Evolutionary conservation across 2,329 filamentous ascomycete genomes (phyloP).

Genomic region (Talaromyces piceae): DNA sequence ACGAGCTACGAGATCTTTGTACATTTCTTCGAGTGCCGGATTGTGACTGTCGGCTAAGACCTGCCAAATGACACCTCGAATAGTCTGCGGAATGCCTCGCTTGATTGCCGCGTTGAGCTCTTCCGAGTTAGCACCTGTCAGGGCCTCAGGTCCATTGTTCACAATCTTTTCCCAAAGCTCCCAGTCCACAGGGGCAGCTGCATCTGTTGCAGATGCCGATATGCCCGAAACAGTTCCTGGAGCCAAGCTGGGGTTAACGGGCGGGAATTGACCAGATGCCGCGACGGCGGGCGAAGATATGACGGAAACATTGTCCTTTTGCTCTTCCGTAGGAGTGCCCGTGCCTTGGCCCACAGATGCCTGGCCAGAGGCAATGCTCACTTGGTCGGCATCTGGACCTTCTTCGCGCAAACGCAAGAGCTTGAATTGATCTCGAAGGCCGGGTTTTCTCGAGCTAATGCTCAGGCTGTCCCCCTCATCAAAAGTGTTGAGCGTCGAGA

Average conservation of each 20-base stretch:
- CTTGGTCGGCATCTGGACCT: conserved; percentile 52
- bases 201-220: conserved; percentile 60
- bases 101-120: conserved; percentile 88
- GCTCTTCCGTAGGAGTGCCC: conserved; percentile 44
- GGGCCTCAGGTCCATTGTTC: conserved; percentile 83
- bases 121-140: conserved; percentile 78
- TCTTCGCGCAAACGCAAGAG: conserved; percentile 68
- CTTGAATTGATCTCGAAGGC: conserved; percentile 72
- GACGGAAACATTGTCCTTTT: conserved; percentile 32
- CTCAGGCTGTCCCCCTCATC: conserved; percentile 53
- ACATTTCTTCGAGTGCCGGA: conserved; percentile 79
- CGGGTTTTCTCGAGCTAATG: conserved; percentile 45
- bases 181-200: conserved; percentile 78
- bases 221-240: conserved; percentile 82
- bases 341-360: conserved; percentile 36
- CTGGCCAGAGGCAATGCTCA: conserved; percentile 40
- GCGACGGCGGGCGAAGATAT: conserved; percentile 18
- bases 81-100: conserved; percentile 85
- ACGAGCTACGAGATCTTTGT: conserved; percentile 68
- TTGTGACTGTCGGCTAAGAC: conserved; percentile 93
- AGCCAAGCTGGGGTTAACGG: conserved; percentile 62
- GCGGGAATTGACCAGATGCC: conserved; percentile 38
- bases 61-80: conserved; percentile 98
- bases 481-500: conserved; percentile 71
- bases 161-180: conserved; percentile 96